Conservation (phyloP, 164 flowering plant species). For the Chimonanthus praecox region DNA sequence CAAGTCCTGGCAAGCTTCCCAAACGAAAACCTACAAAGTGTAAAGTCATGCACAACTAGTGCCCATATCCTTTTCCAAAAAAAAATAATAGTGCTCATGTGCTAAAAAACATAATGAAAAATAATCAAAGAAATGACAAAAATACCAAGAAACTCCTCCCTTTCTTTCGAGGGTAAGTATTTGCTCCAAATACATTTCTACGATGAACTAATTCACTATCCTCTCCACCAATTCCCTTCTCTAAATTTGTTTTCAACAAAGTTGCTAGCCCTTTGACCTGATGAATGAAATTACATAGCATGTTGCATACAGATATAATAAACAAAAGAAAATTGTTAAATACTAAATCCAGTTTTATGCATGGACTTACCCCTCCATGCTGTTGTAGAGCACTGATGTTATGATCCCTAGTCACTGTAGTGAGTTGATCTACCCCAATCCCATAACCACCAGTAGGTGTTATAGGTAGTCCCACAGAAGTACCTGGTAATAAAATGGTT, state of each 20-base stretch:
- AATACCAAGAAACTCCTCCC: constrained; percentile 81
- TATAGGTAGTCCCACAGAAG: constrained; percentile 14
- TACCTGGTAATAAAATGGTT: constrained; percentile 20
- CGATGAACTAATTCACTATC: constrained; percentile 56
- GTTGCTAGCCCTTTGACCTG: constrained; percentile 68
- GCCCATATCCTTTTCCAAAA: no score
- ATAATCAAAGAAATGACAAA: background rate
- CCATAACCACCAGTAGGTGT: constrained; percentile 40
- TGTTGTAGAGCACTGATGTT: constrained; percentile 44
- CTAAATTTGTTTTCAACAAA: constrained; percentile 53
- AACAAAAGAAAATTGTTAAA: background rate
- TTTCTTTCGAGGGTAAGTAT: constrained; percentile 88
- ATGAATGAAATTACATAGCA: background rate
- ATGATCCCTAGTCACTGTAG: constrained; percentile 58
- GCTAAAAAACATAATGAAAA: no score
- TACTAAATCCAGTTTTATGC: background rate
- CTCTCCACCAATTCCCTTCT: constrained; percentile 74
- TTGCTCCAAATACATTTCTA: constrained; percentile 73
- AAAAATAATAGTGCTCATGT: no score
- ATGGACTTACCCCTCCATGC: constrained; percentile 62
- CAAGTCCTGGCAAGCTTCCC: constrained; percentile 96
- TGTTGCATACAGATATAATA: background rate
- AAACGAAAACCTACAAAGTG: constrained; percentile 56
- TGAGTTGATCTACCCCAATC: constrained; percentile 53
- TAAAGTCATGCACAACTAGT: background rate